A percentile compares a stretch with the other conserved stretches of the same genome.
Conservation (phyloP, 805 yeast genomes). For the Starmerella kuoi region DNA sequence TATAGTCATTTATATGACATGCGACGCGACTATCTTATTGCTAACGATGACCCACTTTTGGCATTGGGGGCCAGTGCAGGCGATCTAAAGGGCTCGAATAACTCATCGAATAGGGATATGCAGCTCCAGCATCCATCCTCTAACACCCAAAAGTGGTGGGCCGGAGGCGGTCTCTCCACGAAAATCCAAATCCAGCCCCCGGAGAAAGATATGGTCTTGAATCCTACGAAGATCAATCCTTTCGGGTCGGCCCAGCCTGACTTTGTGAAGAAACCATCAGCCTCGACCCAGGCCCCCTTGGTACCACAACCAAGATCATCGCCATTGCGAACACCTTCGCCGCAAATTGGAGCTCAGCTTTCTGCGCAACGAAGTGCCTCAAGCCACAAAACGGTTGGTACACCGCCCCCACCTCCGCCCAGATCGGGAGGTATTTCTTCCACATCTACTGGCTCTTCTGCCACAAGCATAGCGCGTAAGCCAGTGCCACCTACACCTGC, state of each 20-base stretch:
- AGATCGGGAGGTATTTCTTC: neutral
- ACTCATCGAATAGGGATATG: neutral
- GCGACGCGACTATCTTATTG: constrained; percentile 33
- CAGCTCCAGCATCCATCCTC: constrained; percentile 79
- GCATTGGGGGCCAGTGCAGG: constrained; percentile 3
- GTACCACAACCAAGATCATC: neutral
- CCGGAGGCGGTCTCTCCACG: constrained; percentile 61
- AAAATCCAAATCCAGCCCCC: constrained; percentile 46
- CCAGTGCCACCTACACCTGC: constrained; percentile 9
- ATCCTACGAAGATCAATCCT: constrained; percentile 57
- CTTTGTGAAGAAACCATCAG: constrained; percentile 30
- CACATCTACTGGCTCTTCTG: neutral
- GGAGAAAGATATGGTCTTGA: constrained; percentile 38
- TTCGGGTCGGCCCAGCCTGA: constrained; percentile 47
- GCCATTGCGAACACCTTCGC: neutral
- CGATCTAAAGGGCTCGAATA: neutral
- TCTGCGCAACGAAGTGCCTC: neutral
- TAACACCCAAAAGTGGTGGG: constrained; percentile 83
- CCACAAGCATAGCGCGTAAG: constrained; percentile 8
- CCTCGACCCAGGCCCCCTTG: constrained; percentile 1
- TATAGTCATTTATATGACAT: constrained; percentile 47
- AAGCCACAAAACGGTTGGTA: neutral
- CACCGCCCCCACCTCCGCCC: neutral
- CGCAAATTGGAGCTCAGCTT: neutral
- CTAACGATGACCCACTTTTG: constrained; percentile 25